Evolutionary conservation across 192 early-diverging fungal species (phyloP).

Genomic region (Phlyctochytrium bullatum): DNA sequence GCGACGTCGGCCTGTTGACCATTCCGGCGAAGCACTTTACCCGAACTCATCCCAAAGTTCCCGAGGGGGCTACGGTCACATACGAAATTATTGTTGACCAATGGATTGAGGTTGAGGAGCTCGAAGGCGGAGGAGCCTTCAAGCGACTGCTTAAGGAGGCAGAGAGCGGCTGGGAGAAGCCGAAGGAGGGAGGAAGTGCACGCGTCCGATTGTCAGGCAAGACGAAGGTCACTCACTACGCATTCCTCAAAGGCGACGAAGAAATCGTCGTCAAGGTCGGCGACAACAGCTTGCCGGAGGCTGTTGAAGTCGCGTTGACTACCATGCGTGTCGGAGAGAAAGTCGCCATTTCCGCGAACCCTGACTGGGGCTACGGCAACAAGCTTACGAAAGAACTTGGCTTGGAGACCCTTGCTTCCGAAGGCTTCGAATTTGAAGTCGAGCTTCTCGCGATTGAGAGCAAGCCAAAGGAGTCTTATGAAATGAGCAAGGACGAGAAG

Average conservation of each 20-base stretch:
- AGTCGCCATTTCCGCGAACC: slow-evolving; percentile 2
- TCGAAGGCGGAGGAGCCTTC: neutral
- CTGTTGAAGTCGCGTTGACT: slow-evolving; percentile 11
- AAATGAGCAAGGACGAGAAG: slow-evolving; percentile 22
- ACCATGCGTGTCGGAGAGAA: slow-evolving; percentile 14
- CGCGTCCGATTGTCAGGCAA: neutral
- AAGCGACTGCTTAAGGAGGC: slow-evolving; percentile 13
- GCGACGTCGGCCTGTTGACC: slow-evolving; percentile 11
- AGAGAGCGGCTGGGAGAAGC: slow-evolving; percentile 19
- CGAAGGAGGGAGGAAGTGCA: slow-evolving; percentile 5
- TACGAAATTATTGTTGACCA: slow-evolving; percentile 9
- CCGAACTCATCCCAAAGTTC: neutral
- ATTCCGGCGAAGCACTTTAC: neutral
- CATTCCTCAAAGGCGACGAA: neutral
- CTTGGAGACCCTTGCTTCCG: slow-evolving; percentile 49
- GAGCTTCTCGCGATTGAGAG: slow-evolving; percentile 16
- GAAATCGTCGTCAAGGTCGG: neutral
- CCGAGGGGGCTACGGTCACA: slow-evolving; percentile 1
- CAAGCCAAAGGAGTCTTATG: slow-evolving; percentile 9
- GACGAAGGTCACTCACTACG: neutral
- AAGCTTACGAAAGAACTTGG: slow-evolving; percentile 14
- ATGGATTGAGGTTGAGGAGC: slow-evolving; percentile 15
- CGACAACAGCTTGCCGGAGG: slow-evolving; percentile 6
- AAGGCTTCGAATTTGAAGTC: slow-evolving; percentile 53
- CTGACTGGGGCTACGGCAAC: slow-evolving; percentile 15